phyloP scores from a whole-genome alignment of 2,329 filamentous ascomycete genomes.

The Fusarium chuoi region DNA sequence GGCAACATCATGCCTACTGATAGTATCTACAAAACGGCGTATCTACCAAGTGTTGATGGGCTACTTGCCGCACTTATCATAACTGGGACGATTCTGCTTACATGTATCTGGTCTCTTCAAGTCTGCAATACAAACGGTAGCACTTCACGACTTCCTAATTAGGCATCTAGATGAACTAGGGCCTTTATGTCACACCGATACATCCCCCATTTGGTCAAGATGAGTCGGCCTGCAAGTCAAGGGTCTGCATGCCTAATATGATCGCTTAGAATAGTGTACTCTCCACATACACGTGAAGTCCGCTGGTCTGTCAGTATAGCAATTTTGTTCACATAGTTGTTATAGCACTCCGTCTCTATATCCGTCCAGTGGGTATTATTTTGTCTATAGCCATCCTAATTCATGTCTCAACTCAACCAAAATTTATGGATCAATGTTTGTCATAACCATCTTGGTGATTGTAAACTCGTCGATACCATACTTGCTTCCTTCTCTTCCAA shows the following conservation, averaged over 20 bases:
- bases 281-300: neutral
- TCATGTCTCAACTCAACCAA: neutral
- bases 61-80: neutral
- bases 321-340: neutral
- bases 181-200: neutral
- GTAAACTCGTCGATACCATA: slow-evolving; percentile 80
- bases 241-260: neutral
- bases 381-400: slow-evolving; percentile 12
- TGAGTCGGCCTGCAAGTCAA: neutral
- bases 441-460: slow-evolving; percentile 68
- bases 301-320: neutral
- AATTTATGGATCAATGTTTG: slow-evolving; percentile 40
- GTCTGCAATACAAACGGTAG: neutral
- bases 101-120: too few relatives aligned
- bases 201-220: neutral
- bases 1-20: neutral
- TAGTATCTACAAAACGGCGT: neutral
- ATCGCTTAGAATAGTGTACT: neutral
- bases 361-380: slow-evolving; percentile 33
- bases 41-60: neutral
- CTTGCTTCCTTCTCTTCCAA: slow-evolving; percentile 77
- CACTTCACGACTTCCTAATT: neutral
- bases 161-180: neutral
- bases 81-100: neutral
- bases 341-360: neutral